Conservation (phyloP, 257 asterid species). For the Jaltomata sinuosa region DNA sequence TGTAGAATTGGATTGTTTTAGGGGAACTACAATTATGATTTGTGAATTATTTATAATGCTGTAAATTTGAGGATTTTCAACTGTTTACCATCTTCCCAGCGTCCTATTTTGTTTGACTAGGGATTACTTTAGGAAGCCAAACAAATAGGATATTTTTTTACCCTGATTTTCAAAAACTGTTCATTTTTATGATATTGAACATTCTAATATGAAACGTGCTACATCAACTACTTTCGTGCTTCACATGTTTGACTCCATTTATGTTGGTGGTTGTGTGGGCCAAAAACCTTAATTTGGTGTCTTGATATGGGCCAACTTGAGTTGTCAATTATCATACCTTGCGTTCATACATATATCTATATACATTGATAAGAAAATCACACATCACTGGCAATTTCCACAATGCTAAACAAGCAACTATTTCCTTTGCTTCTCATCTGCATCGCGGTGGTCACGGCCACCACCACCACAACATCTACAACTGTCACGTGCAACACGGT, state of each 20-base stretch:
- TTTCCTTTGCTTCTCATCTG: background rate
- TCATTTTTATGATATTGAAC: too few species aligned
- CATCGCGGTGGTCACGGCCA: background rate
- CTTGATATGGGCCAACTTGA: background rate
- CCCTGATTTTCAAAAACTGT: background rate
- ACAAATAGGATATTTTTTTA: background rate
- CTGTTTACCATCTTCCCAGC: background rate
- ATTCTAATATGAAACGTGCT: background rate
- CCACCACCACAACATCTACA: background rate
- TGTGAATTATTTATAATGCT: background rate
- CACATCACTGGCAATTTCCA: background rate
- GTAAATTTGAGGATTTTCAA: background rate
- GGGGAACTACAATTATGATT: too few species aligned
- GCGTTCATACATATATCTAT: background rate
- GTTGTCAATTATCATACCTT: background rate
- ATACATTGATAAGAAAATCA: background rate
- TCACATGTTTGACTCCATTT: background rate
- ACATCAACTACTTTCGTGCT: background rate
- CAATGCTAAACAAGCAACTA: background rate
- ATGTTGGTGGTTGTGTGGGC: too few species aligned
- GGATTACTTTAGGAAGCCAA: background rate
- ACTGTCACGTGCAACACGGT: background rate
- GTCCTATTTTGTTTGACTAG: too few species aligned
- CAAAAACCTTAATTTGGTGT: background rate
- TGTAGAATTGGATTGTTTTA: too few species aligned